A percentile compares a stretch with the other conserved stretches of the same genome.
These are phyloP conservation scores for Coniochaeta sp. DNA, from an alignment of 2,329 filamentous ascomycete genomes.

Conservation along the genomic window DNA sequence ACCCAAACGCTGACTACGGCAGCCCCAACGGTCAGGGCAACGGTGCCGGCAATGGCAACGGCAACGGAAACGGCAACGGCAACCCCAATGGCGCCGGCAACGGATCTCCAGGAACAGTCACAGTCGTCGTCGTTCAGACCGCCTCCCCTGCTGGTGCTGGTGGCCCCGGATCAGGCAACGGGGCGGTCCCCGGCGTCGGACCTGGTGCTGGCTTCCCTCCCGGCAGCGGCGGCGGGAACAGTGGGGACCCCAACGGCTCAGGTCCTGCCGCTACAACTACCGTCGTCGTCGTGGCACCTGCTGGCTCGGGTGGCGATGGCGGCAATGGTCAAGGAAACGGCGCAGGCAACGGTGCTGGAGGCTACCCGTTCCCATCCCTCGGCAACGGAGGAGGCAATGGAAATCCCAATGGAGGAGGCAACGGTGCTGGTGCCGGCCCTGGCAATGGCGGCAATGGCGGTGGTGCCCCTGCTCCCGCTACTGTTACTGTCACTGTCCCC, in stretches of 20 bases:
- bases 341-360: not conserved
- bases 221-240: not conserved
- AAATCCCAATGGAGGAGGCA: constrained; percentile 1
- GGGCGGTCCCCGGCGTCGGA: not conserved
- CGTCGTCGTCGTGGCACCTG: constrained; percentile 1
- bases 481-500: constrained; percentile 1
- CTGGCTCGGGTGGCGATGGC: not conserved
- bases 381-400: not conserved
- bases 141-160: not conserved
- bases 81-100: not conserved
- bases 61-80: too few relatives aligned
- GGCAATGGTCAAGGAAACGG: constrained; percentile 1
- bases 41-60: constrained; percentile 4
- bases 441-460: too few relatives aligned
- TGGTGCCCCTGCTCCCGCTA: not conserved
- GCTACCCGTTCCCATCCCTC: not conserved
- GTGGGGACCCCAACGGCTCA: not conserved
- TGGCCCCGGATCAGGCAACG: not conserved
- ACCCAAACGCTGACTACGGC: not conserved
- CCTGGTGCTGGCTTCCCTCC: not conserved
- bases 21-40: constrained; percentile 4
- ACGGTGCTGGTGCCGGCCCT: too few relatives aligned
- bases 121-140: constrained; percentile 1
- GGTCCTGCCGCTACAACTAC: not conserved
- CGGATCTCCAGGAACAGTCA: constrained; percentile 4